phyloP scores from a whole-genome alignment of 139 green algal genomes.

The Haematococcus lacustris region DNA sequence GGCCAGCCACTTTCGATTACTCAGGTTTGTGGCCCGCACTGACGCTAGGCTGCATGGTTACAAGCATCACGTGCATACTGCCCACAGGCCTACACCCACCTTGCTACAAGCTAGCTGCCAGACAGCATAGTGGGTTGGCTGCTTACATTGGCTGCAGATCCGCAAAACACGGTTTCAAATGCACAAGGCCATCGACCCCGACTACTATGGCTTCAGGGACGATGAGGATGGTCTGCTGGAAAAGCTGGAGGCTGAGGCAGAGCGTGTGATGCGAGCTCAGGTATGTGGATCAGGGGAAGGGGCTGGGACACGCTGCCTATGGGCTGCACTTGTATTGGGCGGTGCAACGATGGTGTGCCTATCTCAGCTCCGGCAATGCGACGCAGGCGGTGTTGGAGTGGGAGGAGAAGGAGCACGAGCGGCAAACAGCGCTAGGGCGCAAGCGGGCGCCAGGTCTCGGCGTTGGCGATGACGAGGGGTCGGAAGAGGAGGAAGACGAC shows the following conservation, averaged over 20 bases:
- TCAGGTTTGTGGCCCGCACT: too few species aligned
- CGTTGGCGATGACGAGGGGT: not conserved
- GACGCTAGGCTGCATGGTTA: too few species aligned
- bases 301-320: too few species aligned
- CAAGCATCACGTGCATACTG: too few species aligned
- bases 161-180: conserved; percentile 69
- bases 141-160: conserved; percentile 15
- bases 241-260: conserved; percentile 18
- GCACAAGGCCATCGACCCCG: conserved; percentile 79
- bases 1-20: too few species aligned
- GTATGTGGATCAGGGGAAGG: too few species aligned
- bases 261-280: conserved; percentile 51
- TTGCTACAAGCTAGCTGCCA: too few species aligned
- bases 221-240: conserved; percentile 87
- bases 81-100: too few species aligned
- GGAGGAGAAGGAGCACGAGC: conserved; percentile 56
- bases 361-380: too few species aligned
- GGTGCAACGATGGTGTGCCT: too few species aligned
- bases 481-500: conserved; percentile 14
- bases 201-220: conserved; percentile 96
- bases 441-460: too few species aligned
- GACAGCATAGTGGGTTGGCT: not conserved
- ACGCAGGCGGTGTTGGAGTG: conserved; percentile 59
- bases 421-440: conserved; percentile 45
- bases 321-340: too few species aligned